These are phyloP conservation scores for Penicillium psychrofluorescens DNA, from an alignment of 495 filamentous ascomycete genomes.

Conservation along the genomic window DNA sequence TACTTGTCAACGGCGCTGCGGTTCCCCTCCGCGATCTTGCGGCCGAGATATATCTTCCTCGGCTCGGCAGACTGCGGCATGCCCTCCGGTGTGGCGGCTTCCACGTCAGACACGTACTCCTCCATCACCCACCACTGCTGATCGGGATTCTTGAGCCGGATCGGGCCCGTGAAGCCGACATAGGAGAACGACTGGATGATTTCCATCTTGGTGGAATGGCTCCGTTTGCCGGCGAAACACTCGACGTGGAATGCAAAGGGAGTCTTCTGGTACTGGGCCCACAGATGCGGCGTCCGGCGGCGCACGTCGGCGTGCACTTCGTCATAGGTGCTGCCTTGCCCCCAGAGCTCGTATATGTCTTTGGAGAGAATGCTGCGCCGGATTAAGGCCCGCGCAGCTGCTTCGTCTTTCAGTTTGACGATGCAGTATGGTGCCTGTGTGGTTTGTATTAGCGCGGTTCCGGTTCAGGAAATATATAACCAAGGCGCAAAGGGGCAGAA, in stretches of 20 bases:
- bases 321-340: slow-evolving; percentile 56
- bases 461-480: too few relatives aligned
- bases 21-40: slow-evolving; percentile 54
- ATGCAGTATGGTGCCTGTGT: slow-evolving; percentile 81
- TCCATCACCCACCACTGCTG: slow-evolving; percentile 74
- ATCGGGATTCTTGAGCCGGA: slow-evolving; percentile 64
- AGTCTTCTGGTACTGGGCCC: slow-evolving; percentile 50
- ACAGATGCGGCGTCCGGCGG: slow-evolving; percentile 49
- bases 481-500: too few relatives aligned
- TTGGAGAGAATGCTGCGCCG: slow-evolving; percentile 71
- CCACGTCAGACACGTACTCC: slow-evolving; percentile 53
- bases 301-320: slow-evolving; percentile 61
- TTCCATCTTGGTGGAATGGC: slow-evolving; percentile 45
- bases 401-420: slow-evolving; percentile 57
- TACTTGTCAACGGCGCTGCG: slow-evolving; percentile 65
- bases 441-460: slow-evolving; percentile 7
- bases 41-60: slow-evolving; percentile 59
- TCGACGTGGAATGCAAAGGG: slow-evolving; percentile 83
- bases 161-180: slow-evolving; percentile 66
- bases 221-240: slow-evolving; percentile 63
- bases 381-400: slow-evolving; percentile 58
- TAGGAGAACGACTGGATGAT: slow-evolving; percentile 81
- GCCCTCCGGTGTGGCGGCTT: slow-evolving; percentile 3
- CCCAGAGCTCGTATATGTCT: slow-evolving; percentile 87
- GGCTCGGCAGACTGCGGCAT: slow-evolving; percentile 38